A percentile compares a stretch with the other conserved stretches of the same genome.
Evolutionary conservation across 345 rosid genomes (phyloP).

Genomic region (Salix dunnii): DNA sequence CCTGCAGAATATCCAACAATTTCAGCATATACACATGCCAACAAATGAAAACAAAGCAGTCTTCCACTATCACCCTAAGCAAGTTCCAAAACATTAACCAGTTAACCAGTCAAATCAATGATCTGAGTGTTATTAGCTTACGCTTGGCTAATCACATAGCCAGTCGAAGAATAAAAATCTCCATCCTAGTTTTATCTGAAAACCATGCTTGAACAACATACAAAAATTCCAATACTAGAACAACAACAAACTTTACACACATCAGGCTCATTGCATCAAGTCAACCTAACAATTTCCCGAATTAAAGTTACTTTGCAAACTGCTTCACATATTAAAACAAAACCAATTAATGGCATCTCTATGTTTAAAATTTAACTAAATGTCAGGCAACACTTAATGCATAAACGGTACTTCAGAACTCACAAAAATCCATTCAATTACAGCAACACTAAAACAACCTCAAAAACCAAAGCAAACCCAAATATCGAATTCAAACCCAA

Average conservation of each 20-base stretch:
- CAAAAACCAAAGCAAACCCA: neutral
- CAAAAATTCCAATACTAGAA: neutral
- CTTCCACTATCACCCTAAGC: neutral
- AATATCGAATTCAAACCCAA: neutral
- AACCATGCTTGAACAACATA: neutral
- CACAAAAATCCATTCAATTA: too few relatives aligned
- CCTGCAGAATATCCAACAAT: constrained; percentile 40
- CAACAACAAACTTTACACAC: neutral
- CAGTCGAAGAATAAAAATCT: neutral
- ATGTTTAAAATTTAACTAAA: neutral
- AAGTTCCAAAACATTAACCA: neutral
- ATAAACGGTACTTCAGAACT: too few relatives aligned
- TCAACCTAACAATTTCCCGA: neutral
- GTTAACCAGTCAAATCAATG: neutral
- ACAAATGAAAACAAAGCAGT: neutral
- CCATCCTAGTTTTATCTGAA: neutral
- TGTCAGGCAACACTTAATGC: too few relatives aligned
- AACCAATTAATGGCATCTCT: neutral
- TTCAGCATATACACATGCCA: neutral
- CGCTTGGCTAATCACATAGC: neutral
- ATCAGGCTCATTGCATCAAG: neutral
- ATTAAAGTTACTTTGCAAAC: neutral
- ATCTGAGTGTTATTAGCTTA: neutral
- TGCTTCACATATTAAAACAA: neutral
- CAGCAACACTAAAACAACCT: neutral